Percentiles rank a stretch among this genome's conserved stretches.
phyloP scores from a whole-genome alignment of 1,284 basidiomycete species.

The Anthracocystis setariae region DNA sequence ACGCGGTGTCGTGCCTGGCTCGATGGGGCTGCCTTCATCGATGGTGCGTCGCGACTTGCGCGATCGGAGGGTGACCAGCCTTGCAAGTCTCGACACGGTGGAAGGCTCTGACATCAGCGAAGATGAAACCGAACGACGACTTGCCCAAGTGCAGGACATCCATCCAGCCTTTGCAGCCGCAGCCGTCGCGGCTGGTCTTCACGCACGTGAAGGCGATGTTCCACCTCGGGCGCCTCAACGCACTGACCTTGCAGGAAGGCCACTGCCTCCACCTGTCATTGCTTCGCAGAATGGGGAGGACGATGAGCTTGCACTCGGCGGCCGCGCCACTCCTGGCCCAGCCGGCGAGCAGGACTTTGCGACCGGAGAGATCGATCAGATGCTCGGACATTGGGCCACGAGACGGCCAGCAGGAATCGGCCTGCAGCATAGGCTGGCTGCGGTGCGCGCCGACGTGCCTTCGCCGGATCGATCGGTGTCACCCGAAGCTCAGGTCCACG shows the following conservation, averaged over 20 bases:
- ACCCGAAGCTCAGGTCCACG: slow-evolving; percentile 21
- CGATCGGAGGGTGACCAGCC: slow-evolving; percentile 51
- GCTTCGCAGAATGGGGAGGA: slow-evolving; percentile 51
- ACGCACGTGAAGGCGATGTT: slow-evolving; percentile 22
- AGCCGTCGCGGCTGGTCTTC: slow-evolving; percentile 32
- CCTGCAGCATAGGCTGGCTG: slow-evolving; percentile 37
- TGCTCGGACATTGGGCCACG: slow-evolving; percentile 52
- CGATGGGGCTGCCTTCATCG: slow-evolving; percentile 43
- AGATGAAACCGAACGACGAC: slow-evolving; percentile 53
- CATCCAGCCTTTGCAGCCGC: slow-evolving; percentile 39
- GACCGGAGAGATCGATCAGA: slow-evolving; percentile 59
- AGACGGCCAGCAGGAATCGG: slow-evolving; percentile 23
- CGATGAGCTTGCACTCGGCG: slow-evolving; percentile 49
- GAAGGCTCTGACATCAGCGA: slow-evolving; percentile 58
- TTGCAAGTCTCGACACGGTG: slow-evolving; percentile 52
- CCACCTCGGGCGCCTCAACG: slow-evolving; percentile 46
- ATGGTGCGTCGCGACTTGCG: slow-evolving; percentile 42
- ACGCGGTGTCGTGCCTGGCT: slow-evolving; percentile 35
- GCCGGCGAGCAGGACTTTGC: slow-evolving; percentile 53
- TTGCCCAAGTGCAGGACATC: slow-evolving; percentile 39
- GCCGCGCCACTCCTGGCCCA: slow-evolving; percentile 45
- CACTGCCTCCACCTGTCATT: slow-evolving; percentile 63
- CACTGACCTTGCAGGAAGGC: slow-evolving; percentile 54
- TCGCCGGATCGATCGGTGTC: slow-evolving; percentile 42
- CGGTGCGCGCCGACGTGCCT: slow-evolving; percentile 31